Base-by-base conservation (phyloP, 441 rosid genomes). In the Brassica balearica region DNA sequence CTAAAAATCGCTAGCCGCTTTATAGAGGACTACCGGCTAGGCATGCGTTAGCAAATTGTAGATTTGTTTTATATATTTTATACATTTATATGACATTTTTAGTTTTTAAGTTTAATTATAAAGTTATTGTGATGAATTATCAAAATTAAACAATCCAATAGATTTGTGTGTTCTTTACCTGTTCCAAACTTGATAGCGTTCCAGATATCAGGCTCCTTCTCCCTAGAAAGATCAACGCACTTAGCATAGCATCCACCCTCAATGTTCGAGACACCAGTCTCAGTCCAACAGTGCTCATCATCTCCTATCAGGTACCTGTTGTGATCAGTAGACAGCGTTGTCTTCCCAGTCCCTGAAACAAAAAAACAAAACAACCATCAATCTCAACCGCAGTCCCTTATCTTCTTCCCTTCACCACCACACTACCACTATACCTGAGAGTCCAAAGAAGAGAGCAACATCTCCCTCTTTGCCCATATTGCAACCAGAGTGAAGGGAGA, bases 401-500 rank as follows among this genome's bases (percentile, higher is more conserved):
- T 29, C 34, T 29, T 29, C 19, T 25, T 2, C 81, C 48, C 62
- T 43, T 25, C 29, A 64, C 59, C 73, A 78, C 46, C 69, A 73
- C 71, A 85, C 80, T 82, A 88, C 86, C 85, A 87, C 87, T 86
- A 85, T 91, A 92, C 99, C 99, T 92, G 98, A 95, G 82, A 95
- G 86, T 78, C 98, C 98, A 86, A 95, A 95, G 94, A 95, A 95
- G 92, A 95, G 98, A 80, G 97, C 98, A 85, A 95, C 99, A 82
- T 95, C 99, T 85, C 99, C 98, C 73, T 87, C 91, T 88, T 95
- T 95, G n/a, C 98, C 99, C 94, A 95, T 92, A 86, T 95, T 95
- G 95, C 97, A 93, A 29, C 99, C 99, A 84, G 99, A 95, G 78
- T 95, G 98, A 64, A 95, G 87, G 78, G 99, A 93, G 85, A 95